Evolutionary conservation across 176 grass and related monocot species (phyloP).

Genomic region (Musa troglodytarum): DNA sequence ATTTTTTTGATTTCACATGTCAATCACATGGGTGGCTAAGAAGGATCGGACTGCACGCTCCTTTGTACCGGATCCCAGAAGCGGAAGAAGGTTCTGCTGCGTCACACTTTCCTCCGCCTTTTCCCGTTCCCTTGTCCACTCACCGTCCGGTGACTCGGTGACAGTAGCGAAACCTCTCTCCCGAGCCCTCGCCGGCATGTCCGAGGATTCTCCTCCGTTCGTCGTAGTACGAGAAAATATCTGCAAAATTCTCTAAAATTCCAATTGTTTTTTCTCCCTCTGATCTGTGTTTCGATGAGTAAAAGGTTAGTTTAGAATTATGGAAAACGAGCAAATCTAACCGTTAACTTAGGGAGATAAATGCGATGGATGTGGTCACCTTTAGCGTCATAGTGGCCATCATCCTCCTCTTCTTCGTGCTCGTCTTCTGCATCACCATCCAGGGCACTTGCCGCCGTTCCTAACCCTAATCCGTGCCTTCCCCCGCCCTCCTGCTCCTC

Average conservation of each 20-base stretch:
- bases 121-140: neutral
- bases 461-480: neutral
- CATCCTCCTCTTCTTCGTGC: conserved; percentile 9
- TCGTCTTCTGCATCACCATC: conserved; percentile 9
- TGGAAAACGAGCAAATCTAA: neutral
- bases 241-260: neutral
- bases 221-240: neutral
- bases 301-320: neutral
- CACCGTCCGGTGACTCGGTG: neutral
- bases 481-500: neutral
- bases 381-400: conserved; percentile 7
- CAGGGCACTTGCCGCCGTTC: neutral
- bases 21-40: neutral
- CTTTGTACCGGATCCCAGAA: neutral
- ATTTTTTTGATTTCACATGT: neutral
- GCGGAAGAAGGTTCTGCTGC: neutral
- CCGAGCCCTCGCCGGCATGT: neutral
- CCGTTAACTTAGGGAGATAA: neutral
- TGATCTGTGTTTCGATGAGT: neutral
- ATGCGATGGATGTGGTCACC: conserved; percentile 16
- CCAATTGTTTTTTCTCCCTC: neutral
- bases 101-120: too few species aligned
- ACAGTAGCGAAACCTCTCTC: too few species aligned
- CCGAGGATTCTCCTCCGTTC: neutral
- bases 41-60: neutral